Conservation (phyloP, 805 yeast genomes). For the Candida incommunis region DNA sequence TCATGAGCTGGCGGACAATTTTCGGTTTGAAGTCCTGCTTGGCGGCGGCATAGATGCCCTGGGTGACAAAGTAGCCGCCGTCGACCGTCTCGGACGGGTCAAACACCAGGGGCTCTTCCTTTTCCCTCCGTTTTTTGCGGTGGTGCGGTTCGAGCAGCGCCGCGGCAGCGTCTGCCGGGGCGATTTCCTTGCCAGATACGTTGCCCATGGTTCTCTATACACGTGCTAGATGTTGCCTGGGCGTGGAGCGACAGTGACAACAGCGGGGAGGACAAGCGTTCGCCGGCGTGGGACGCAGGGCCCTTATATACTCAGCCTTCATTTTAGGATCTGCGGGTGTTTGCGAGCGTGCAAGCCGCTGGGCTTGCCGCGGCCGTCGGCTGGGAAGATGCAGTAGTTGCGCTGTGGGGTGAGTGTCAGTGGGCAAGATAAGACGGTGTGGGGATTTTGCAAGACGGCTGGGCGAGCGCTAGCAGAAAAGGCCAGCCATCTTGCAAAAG, state of each 20-base stretch:
- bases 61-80: slow-evolving; percentile 89
- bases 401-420: too few species aligned
- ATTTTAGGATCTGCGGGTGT: too few species aligned
- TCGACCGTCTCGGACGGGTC: slow-evolving; percentile 54
- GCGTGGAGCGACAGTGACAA: slow-evolving; percentile 4
- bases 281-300: too few species aligned
- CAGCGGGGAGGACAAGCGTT: too few species aligned
- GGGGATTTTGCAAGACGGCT: too few species aligned
- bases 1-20: slow-evolving; percentile 57
- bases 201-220: slow-evolving; percentile 8
- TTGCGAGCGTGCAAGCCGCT: too few species aligned
- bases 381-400: too few species aligned
- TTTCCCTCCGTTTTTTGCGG: not conserved
- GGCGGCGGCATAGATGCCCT: slow-evolving; percentile 61
- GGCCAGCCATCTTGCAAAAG: too few species aligned
- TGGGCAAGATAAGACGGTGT: too few species aligned
- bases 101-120: slow-evolving; percentile 13
- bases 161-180: not conserved
- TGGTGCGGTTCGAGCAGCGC: not conserved
- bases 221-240: slow-evolving; percentile 5
- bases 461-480: too few species aligned
- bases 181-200: slow-evolving; percentile 6
- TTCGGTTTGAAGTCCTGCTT: slow-evolving; percentile 63
- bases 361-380: too few species aligned
- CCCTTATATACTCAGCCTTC: too few species aligned